Conservation (phyloP, 73 alveolate genomes). For the Stentor coeruleus region DNA sequence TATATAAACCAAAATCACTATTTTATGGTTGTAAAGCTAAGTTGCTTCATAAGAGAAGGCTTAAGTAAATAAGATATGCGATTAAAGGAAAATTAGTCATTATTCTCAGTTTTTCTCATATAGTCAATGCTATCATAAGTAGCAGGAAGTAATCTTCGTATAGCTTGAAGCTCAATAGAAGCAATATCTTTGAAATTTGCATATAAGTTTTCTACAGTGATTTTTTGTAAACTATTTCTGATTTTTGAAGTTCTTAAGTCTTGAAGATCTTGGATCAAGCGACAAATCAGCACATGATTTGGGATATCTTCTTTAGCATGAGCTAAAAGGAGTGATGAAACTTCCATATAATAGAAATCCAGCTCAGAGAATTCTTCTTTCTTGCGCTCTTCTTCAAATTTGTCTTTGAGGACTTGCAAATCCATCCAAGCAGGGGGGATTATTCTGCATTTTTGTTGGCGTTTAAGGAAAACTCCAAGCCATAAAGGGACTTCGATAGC, state of each 20-base stretch:
- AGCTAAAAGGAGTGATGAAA: conserved; percentile 33
- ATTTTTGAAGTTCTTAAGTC: conserved; percentile 10
- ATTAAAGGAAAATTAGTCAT: too few species aligned
- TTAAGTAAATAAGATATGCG: too few species aligned
- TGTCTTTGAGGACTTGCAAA: conserved; percentile 55
- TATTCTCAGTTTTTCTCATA: background rate
- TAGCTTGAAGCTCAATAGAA: conserved; percentile 4
- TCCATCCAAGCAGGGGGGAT: conserved; percentile 69
- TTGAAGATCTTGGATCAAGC: conserved; percentile 22
- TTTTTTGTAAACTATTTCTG: background rate
- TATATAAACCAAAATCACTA: too few species aligned
- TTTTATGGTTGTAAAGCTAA: too few species aligned
- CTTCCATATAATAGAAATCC: conserved; percentile 50
- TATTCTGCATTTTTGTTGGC: conserved; percentile 64
- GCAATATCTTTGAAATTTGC: conserved; percentile 1
- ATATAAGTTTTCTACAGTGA: background rate
- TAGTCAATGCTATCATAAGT: background rate
- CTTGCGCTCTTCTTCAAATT: conserved; percentile 57
- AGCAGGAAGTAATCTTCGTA: background rate
- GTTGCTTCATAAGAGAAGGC: too few species aligned
- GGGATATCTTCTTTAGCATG: conserved; percentile 42
- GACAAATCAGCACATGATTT: conserved; percentile 41
- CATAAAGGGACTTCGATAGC: conserved; percentile 64
- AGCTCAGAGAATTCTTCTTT: conserved; percentile 42
- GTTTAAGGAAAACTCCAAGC: conserved; percentile 66